Base-by-base conservation (phyloP, 768 basidiomycete species). In the Amanita rimosa region DNA sequence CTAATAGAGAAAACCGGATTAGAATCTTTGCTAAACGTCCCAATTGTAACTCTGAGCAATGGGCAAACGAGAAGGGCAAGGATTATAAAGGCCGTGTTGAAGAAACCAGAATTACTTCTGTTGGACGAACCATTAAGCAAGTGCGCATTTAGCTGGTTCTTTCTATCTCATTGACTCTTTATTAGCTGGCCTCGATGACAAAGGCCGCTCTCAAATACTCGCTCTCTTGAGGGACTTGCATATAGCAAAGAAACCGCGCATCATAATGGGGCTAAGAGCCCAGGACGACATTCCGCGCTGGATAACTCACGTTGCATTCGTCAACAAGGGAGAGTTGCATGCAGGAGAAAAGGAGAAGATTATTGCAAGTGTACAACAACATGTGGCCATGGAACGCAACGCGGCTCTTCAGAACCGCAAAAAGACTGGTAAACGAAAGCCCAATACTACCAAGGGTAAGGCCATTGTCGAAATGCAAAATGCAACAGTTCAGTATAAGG, bases 61-160 rank as follows among this genome's bases (percentile, higher is more conserved):
- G 95, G 95, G 0, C 94, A 99, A 68, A 97, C 84, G 26, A 68
- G 94, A 34, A 68, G 90, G 14, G 92, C 92, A 4, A 69, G 93
- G 39, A 86, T 99, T 41, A 71, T 87, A 7, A 78, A 82, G 54
- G 86, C 87, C 0, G 62, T 97, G 7, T 60, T 97, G 27, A 67
- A 63, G 14, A 71, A 75, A 39, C 90, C 92, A 0, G 74, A 82
- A 52, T 60, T 97, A 16, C 60, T 97, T 19, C 63, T 98, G 6
- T 70, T 97, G n/a, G 93, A 96, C 52, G 95, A 98, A 62, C 94
- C 93, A 0, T 69, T 92, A 33, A 90, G 90, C 91, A 54, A 50
- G 82, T 71, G 6, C 33, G 37, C 6, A 4, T 44, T 36, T 38
- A 34, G 35, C 14, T 3, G 26, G 42, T 40, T 22, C 37, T 10